A percentile compares a stretch with the other conserved stretches of the same genome.
Conservation (phyloP, 1,284 basidiomycete genomes). For the Ustilago bromivora region DNA sequence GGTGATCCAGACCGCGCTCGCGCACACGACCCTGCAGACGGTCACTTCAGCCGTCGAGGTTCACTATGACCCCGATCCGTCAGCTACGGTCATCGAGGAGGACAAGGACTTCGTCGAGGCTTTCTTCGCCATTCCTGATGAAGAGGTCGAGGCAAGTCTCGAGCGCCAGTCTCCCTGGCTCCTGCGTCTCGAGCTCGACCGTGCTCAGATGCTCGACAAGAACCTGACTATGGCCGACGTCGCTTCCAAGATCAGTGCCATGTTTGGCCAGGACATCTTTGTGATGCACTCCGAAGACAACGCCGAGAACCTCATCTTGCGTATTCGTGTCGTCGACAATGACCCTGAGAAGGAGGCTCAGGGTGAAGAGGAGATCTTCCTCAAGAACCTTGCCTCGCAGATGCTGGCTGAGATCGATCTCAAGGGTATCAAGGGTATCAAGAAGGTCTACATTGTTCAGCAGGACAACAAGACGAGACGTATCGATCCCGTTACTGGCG, state of each 20-base stretch:
- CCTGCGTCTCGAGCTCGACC: conserved; percentile 94
- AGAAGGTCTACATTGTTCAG: conserved; percentile 91
- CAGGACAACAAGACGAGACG: conserved; percentile 79
- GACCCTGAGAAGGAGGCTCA: conserved; percentile 91
- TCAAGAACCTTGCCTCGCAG: conserved; percentile 93
- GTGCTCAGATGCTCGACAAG: conserved; percentile 97
- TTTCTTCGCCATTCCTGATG: conserved; percentile 99
- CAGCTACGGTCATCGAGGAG: conserved; percentile 93
- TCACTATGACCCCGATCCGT: conserved; percentile 96
- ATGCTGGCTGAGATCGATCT: conserved; percentile 95
- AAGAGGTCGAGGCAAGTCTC: conserved; percentile 90
- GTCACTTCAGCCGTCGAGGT: conserved; percentile 97
- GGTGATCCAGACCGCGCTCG: conserved; percentile 89
- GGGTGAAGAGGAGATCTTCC: conserved; percentile 94
- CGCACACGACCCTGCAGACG: conserved; percentile 92
- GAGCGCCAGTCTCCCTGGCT: conserved; percentile 97
- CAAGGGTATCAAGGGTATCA: conserved; percentile 88
- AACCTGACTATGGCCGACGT: conserved; percentile 96
- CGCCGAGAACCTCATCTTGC: conserved; percentile 95
- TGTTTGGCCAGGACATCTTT: conserved; percentile 95
- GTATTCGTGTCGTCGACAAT: conserved; percentile 88
- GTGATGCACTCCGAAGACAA: conserved; percentile 99
- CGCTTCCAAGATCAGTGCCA: conserved; percentile 90
- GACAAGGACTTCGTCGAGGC: conserved; percentile 96
- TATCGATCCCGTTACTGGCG: conserved; percentile 64